These are phyloP conservation scores for Stephania cephalantha DNA, from an alignment of 164 flowering plant genomes.

Conservation along the genomic window DNA sequence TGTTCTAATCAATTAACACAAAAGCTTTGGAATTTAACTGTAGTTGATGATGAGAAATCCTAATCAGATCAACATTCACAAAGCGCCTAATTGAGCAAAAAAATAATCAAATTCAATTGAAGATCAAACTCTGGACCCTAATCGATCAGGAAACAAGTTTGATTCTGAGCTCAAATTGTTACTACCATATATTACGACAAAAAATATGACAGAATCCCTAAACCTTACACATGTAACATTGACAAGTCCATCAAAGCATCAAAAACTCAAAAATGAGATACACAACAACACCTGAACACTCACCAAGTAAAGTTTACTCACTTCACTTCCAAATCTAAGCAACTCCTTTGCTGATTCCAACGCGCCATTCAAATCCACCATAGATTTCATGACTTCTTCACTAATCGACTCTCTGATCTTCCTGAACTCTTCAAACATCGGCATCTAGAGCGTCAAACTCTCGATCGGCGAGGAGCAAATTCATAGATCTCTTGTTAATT, in stretches of 20 bases:
- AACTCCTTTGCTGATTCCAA: conserved; percentile 50
- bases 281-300: conserved; percentile 10
- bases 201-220: too few relatives aligned
- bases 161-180: background rate
- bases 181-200: too few relatives aligned
- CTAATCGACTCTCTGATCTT: conserved; percentile 45
- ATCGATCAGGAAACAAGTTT: background rate
- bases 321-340: conserved; percentile 65
- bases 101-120: background rate
- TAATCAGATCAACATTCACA: background rate
- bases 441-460: conserved; percentile 68
- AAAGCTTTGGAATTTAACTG: background rate
- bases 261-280: background rate
- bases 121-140: background rate
- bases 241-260: background rate
- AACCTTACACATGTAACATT: too few relatives aligned
- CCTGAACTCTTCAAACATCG: conserved; percentile 86
- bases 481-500: too few relatives aligned
- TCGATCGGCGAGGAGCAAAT: conserved; percentile 28
- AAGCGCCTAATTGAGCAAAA: background rate
- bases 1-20: background rate
- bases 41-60: background rate
- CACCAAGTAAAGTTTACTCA: conserved; percentile 86
- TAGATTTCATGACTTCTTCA: conserved; percentile 30
- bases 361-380: conserved; percentile 39